Base-by-base conservation (phyloP, 805 yeast genomes). In the Candida quercuum region DNA sequence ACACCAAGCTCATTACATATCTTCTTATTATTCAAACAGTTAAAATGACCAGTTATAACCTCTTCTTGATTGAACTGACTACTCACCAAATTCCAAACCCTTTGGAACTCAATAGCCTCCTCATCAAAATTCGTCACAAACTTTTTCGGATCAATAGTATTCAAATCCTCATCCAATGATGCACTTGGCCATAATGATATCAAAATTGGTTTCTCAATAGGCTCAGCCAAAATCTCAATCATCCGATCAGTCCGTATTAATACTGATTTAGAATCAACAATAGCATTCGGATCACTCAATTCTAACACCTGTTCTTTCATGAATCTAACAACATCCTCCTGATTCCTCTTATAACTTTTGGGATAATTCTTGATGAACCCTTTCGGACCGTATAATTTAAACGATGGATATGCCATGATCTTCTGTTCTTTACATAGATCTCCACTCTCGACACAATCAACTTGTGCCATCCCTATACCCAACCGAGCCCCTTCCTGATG, bases 371-470 rank as follows among this genome's bases (percentile, higher is more conserved):
- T 48, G 50, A 60, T 48, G 57, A 51, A 54, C 37, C 74, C 75
- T 18, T 63, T 61, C 0, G 87, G 82, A 1, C 77, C 78, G 61
- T 83, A 89, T 8, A 91, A 66, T 38, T 82, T 67, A 28, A 91
- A 60, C 16, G 71, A 64, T 6, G 99, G 99, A 56, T 74, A 89
- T n/a, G 65, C 72, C 15, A 40, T 49, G 39, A 91, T 72, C 3
- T 71, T 69, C 59, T 86, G 85, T 18, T 78, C 64, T 8, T 61
- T 66, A 61, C 99, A 93, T 37, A 93, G 65, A 56, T 91, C 98
- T 11, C 95, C 96, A 52, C 81, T 73, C 33, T 76, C 86, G 8
- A 84, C 73, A 63, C 99, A 93, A 60, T 93, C 78, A 25, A 93
- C 95, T 53, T 85, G 91, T 40, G 76, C 69, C 70, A 88, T 73